phyloP scores from a whole-genome alignment of 495 filamentous ascomycete species.

The Penicillium cosmopolitanum region DNA sequence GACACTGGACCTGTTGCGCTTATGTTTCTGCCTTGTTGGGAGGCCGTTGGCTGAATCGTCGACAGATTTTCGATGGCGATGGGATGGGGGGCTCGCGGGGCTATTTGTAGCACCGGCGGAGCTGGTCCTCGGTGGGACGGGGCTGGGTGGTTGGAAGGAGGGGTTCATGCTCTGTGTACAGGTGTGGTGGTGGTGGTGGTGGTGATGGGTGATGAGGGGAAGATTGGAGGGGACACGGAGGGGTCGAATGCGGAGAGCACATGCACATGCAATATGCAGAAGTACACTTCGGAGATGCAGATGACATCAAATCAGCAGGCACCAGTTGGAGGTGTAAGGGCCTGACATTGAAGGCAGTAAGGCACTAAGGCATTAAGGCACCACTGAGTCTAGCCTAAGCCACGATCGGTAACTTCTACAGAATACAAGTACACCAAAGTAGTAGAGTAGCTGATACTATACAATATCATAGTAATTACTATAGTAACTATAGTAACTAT shows the following conservation, averaged over 20 bases:
- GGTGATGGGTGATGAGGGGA: conserved; percentile 15
- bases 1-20: conserved; percentile 48
- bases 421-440: too few relatives aligned
- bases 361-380: too few relatives aligned
- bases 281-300: too few relatives aligned
- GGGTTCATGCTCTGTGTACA: conserved; percentile 17
- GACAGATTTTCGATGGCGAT: conserved; percentile 49
- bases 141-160: conserved; percentile 61
- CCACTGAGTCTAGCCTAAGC: too few relatives aligned
- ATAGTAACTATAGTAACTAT: too few relatives aligned
- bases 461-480: too few relatives aligned
- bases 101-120: conserved; percentile 56
- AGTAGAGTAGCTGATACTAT: too few relatives aligned
- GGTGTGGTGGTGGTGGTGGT: conserved; percentile 1
- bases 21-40: conserved; percentile 37
- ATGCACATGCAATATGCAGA: neutral
- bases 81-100: conserved; percentile 26
- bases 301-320: conserved; percentile 3
- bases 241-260: conserved; percentile 1
- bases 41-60: conserved; percentile 41
- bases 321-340: too few relatives aligned
- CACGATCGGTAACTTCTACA: too few relatives aligned
- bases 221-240: conserved; percentile 12
- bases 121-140: conserved; percentile 74
- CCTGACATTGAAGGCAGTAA: too few relatives aligned